Conservation (phyloP, 148 eudicot species). For the Camellia lanceoleosa region DNA sequence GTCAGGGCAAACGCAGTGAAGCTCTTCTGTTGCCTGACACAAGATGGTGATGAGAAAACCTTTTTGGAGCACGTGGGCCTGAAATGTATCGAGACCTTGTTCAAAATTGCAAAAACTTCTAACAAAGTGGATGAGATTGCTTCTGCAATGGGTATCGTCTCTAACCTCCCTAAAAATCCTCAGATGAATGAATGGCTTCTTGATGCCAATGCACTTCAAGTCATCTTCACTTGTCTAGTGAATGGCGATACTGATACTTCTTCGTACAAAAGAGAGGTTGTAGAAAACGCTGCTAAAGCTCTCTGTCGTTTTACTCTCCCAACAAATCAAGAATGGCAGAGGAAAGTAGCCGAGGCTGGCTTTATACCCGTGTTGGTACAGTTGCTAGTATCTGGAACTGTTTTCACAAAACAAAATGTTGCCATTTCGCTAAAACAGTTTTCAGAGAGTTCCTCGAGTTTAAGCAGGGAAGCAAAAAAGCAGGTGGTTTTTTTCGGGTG, state of each 20-base stretch:
- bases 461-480: constrained; percentile 21
- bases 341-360: constrained; percentile 20
- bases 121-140: constrained; percentile 18
- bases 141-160: constrained; percentile 24
- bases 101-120: constrained; percentile 15
- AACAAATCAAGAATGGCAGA: constrained; percentile 24
- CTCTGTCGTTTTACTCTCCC: constrained; percentile 22
- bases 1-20: constrained; percentile 26
- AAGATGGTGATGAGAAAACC: constrained; percentile 19
- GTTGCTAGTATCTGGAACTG: constrained; percentile 18
- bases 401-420: constrained; percentile 17
- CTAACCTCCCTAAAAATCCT: constrained; percentile 21
- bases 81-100: constrained; percentile 15
- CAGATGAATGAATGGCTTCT: constrained; percentile 17
- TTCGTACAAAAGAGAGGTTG: constrained; percentile 1
- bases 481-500: neutral
- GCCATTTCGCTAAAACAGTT: constrained; percentile 28
- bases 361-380: constrained; percentile 19
- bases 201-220: constrained; percentile 17
- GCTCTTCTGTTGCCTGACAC: constrained; percentile 16
- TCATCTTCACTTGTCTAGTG: constrained; percentile 17
- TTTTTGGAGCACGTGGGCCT: constrained; percentile 19
- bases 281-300: constrained; percentile 22
- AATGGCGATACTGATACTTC: constrained; percentile 3
- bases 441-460: constrained; percentile 25